A percentile compares a stretch with the other conserved stretches of the same genome.
Conservation (phyloP, 148 eudicot genomes). For the Persicaria tinctoria region DNA sequence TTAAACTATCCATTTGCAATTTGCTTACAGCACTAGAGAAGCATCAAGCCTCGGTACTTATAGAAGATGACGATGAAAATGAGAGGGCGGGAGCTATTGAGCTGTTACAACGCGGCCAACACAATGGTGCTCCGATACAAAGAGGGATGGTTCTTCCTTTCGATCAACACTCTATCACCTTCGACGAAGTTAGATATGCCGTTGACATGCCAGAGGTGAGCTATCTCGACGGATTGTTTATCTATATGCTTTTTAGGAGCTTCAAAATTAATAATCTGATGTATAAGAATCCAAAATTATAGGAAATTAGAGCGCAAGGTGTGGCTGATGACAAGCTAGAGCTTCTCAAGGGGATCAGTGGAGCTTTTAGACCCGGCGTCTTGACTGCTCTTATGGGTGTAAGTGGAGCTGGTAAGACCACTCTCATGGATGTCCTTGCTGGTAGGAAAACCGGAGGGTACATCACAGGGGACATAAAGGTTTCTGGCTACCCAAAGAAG, state of each 20-base stretch:
- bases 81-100: conserved; percentile 7
- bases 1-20: no score
- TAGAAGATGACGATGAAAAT: background rate
- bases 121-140: background rate
- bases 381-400: conserved; percentile 88
- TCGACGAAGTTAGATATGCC: conserved; percentile 34
- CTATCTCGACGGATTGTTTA: background rate
- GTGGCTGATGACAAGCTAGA: conserved; percentile 42
- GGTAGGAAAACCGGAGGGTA: conserved; percentile 81
- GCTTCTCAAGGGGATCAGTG: conserved; percentile 71
- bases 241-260: background rate
- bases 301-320: conserved; percentile 83
- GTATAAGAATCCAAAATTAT: background rate
- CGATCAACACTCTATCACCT: conserved; percentile 36
- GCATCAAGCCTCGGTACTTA: conserved; percentile 21
- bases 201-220: conserved; percentile 52
- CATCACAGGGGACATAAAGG: conserved; percentile 52
- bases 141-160: conserved; percentile 52
- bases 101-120: background rate
- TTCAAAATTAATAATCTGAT: background rate
- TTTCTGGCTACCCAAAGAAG: conserved; percentile 73
- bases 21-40: conserved; percentile 29
- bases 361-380: conserved; percentile 74
- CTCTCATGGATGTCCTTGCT: conserved; percentile 84
- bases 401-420: conserved; percentile 92